Conservation (phyloP, 1,284 basidiomycete genomes). For the Boletellus deceptivus region DNA sequence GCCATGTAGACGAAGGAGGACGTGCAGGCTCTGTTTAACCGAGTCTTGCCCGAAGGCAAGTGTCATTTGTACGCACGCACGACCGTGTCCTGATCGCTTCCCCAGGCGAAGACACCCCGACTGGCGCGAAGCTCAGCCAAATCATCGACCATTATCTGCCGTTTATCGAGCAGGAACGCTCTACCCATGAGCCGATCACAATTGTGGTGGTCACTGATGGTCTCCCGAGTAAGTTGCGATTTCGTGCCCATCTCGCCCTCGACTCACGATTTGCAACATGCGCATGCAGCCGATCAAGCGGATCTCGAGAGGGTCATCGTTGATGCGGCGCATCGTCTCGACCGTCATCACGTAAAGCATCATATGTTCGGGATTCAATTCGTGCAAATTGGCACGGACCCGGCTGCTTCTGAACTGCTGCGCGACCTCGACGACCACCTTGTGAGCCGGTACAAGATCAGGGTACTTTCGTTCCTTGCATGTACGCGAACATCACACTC, state of each 20-base stretch:
- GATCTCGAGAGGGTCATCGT: conserved; percentile 50
- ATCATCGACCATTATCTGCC: conserved; percentile 42
- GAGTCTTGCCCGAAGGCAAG: conserved; percentile 32
- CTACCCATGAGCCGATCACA: conserved; percentile 41
- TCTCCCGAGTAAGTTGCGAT: conserved; percentile 39
- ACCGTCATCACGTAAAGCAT: conserved; percentile 35
- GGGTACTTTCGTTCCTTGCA: conserved; percentile 29
- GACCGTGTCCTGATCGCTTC: not conserved
- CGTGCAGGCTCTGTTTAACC: conserved; percentile 31
- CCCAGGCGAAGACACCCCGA: conserved; percentile 42
- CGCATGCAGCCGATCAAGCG: conserved; percentile 42
- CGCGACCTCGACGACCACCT: conserved; percentile 47
- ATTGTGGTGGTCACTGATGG: conserved; percentile 51
- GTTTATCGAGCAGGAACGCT: conserved; percentile 34
- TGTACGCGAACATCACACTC: not conserved
- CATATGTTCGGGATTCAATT: conserved; percentile 50
- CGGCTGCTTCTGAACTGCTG: conserved; percentile 43
- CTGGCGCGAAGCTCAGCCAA: conserved; percentile 40
- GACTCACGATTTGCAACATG: not conserved
- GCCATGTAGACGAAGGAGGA: conserved; percentile 3
- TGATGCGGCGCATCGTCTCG: conserved; percentile 46
- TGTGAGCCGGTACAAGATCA: conserved; percentile 34
- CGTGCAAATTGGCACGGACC: conserved; percentile 50
- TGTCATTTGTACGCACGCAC: not conserved
- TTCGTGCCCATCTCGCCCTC: not conserved